A percentile compares a stretch with the other conserved stretches of the same genome.
Evolutionary conservation across 1,284 basidiomycete species (phyloP).

Genomic region (Ganoderma lingzhi): DNA sequence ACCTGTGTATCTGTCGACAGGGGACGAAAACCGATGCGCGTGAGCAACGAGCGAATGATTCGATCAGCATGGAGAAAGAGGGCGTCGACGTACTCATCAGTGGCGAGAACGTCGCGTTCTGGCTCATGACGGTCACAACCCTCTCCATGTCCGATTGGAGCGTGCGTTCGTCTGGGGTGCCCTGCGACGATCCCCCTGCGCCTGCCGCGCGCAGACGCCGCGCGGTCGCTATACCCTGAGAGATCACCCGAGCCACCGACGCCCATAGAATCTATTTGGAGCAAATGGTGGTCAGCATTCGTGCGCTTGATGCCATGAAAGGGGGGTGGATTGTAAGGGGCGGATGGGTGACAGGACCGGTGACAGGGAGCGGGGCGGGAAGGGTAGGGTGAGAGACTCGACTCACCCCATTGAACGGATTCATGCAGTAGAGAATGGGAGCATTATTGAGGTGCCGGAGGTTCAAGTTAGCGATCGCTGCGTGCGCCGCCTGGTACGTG

Average conservation of each 20-base stretch:
- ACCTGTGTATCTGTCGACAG: conserved; percentile 25
- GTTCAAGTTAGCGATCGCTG: conserved; percentile 22
- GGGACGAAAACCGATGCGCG: conserved; percentile 16
- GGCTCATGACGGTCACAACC: conserved; percentile 25
- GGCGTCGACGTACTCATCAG: conserved; percentile 28
- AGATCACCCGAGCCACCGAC: conserved; percentile 29
- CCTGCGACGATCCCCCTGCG: conserved; percentile 11
- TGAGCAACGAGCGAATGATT: conserved; percentile 19
- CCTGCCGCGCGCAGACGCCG: conserved; percentile 27
- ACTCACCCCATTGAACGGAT: conserved; percentile 31
- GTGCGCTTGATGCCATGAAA: background rate
- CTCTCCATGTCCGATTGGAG: conserved; percentile 20
- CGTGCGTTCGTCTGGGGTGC: conserved; percentile 26
- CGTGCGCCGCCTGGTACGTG: conserved; percentile 30
- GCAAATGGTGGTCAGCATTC: conserved; percentile 6
- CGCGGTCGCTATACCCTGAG: conserved; percentile 19
- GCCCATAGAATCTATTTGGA: conserved; percentile 27
- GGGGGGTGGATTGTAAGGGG: background rate
- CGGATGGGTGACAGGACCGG: background rate
- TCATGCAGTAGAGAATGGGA: conserved; percentile 25
- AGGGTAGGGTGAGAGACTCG: background rate
- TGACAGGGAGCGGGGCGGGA: background rate
- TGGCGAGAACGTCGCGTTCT: conserved; percentile 25
- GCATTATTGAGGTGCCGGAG: conserved; percentile 19
- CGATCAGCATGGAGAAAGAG: conserved; percentile 18